Evolutionary conservation across 2,329 filamentous ascomycete genomes (phyloP).

Genomic region (Fusarium veterinarium): DNA sequence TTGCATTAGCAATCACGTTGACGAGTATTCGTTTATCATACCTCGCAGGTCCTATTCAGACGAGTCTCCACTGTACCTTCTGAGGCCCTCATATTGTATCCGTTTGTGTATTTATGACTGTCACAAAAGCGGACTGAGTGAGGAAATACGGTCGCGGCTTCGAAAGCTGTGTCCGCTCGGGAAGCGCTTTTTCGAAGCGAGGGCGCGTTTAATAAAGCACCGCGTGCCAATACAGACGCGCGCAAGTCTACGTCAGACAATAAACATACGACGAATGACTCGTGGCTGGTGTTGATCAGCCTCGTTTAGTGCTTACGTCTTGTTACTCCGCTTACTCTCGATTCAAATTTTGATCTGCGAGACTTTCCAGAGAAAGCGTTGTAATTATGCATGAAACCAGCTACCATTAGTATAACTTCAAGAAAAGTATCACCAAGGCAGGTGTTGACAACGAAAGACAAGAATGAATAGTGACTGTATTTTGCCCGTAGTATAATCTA

Average conservation of each 20-base stretch:
- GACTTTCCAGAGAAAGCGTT: too few relatives aligned
- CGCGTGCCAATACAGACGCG: not conserved
- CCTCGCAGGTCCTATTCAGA: not conserved
- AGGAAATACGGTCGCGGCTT: not conserved
- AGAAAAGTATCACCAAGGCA: too few relatives aligned
- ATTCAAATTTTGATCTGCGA: not conserved
- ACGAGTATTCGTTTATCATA: not conserved
- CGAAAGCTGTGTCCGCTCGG: too few relatives aligned
- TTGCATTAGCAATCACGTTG: not conserved
- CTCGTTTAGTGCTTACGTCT: not conserved
- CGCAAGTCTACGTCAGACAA: not conserved
- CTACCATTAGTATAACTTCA: too few relatives aligned
- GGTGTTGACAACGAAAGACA: too few relatives aligned
- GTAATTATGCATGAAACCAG: too few relatives aligned
- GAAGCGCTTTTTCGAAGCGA: not conserved
- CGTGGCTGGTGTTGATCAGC: not conserved
- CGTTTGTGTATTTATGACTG: not conserved
- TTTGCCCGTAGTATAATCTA: too few relatives aligned
- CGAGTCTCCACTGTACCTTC: not conserved
- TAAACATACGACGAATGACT: not conserved
- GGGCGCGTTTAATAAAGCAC: not conserved
- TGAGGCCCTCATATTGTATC: not conserved
- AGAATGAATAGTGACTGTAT: too few relatives aligned
- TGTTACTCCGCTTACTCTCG: not conserved
- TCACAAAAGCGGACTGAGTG: not conserved